Conservation (phyloP, 2,329 filamentous ascomycete genomes). For the Ambrosiella beaveri region DNA sequence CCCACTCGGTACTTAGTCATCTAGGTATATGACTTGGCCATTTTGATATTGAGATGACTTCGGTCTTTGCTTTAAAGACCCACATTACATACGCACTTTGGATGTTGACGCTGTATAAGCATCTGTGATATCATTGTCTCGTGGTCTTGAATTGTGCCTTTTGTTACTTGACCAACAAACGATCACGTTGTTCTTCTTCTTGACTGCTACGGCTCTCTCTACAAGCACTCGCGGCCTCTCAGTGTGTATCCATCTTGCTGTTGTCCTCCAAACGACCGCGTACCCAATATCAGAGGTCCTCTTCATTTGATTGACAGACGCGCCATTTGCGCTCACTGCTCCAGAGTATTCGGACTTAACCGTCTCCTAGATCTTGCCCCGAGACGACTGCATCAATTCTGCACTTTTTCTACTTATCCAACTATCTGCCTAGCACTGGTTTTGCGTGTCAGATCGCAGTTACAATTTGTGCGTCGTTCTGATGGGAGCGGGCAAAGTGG, state of each 20-base stretch:
- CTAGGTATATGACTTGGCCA: neutral
- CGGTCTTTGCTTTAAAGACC: neutral
- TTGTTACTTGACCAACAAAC: neutral
- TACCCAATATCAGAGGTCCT: neutral
- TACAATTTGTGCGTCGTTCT: neutral
- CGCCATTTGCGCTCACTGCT: neutral
- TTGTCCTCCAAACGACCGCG: neutral
- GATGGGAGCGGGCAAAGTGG: neutral
- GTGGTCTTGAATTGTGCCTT: neutral
- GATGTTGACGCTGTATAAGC: neutral
- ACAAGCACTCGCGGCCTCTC: neutral
- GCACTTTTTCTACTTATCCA: neutral
- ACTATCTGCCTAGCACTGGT: neutral
- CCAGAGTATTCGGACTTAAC: neutral
- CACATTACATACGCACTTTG: neutral
- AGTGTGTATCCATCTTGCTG: neutral
- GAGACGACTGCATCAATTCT: neutral
- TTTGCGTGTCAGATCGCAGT: neutral
- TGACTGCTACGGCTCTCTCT: neutral
- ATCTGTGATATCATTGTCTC: neutral
- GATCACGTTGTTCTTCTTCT: neutral
- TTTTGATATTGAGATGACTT: neutral
- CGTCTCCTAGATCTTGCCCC: neutral
- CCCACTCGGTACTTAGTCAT: no score
- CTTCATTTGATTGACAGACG: neutral